Evolutionary conservation across 495 filamentous ascomycete species (phyloP), one percentile per base, ranked within the genome.

Genomic region (Podospora didyma): DNA sequence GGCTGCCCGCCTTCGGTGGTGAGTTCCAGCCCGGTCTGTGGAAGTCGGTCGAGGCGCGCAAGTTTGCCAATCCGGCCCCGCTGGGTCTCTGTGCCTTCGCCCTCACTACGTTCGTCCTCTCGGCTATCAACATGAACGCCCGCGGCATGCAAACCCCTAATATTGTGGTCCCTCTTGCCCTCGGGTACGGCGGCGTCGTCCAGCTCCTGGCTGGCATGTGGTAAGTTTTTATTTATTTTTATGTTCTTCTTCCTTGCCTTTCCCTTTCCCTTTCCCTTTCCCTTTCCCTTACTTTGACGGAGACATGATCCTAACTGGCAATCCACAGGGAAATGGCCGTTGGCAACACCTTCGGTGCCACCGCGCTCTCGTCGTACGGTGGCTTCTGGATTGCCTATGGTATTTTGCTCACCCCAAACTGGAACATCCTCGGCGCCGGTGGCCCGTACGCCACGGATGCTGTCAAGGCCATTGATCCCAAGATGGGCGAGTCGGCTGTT

Each of bases 201-300:
- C 94, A 98, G 77, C 77, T 98, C 53, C 77, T 96, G 35, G 89
- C 92, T 62, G 94, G 93, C 81, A 97, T 97, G 93, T 96, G 94
- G 92, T 96, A 82, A 72, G 91, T 89, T 9, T 4, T 31, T n/a
- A n/a, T n/a, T n/a, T n/a, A n/a, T n/a, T n/a, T n/a, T n/a, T n/a
- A n/a, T n/a, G n/a, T n/a, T n/a, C n/a, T n/a, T n/a, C n/a, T n/a
- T n/a, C n/a, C n/a, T 31, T 31, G 3, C 4, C 9, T 9, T 9
- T 9, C 26, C 26, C 3, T 4, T 31, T 31, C 26, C 26, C 3
- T 31, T 31, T 31, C 9, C 4, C 9, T 9, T 9, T 9, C 26
- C 26, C 3, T 4, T 31, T 31, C 26, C 26, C 9, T 9, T 31
- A 3, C 4, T 31, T 3, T 4, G 9, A 9, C 26, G 9, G 9